Base-by-base conservation (phyloP, 202 grass and related monocot species). In the Digitaria exilis region DNA sequence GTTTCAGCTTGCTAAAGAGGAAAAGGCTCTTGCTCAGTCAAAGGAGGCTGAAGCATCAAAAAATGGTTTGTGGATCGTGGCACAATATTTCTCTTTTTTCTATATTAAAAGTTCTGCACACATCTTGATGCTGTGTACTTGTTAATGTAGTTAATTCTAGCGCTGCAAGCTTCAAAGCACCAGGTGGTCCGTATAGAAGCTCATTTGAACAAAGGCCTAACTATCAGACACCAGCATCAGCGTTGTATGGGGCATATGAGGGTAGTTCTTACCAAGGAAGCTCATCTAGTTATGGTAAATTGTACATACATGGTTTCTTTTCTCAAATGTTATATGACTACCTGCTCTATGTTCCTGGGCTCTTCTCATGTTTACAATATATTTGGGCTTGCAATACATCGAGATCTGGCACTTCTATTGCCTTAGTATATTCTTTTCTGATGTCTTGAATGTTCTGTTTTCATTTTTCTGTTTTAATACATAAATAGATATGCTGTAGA, bases 181-280 rank as follows among this genome's bases (percentile, higher is more conserved):
- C 65, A 60, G 69, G 55, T 76, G 87, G 83, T 69, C 43, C 75
- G 28, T 78, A 89, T 24, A 89, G 81, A 88, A 87, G 84, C 49
- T 92, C 39, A 41, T 70, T 62, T 78, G 93, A 96, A 84, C 80
- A 81, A n/a, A 85, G 84, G 43, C 84, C 86, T 75, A 85, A 94
- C 78, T 98, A 96, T 81, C 93, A 96, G 59, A 94, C 81, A 59
- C 96, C 93, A 28, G 89, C 93, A 79, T 89, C 89, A 6, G 93
- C 96, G 29, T 73, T 96, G 55, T 94, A 98, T 89, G 93, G 91
- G 22, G 45, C 88, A 43, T 88, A 88, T 77, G 90, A 95, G 57
- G 93, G 87, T 55, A 58, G 82, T 80, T 83, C 84, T 61, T 87
- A 76, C 72, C 83, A 84, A 45, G 93, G 89, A 85, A 82, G 82